Base-by-base conservation (phyloP, 352 stramenopile species). In the Phytophthora palmivora region DNA sequence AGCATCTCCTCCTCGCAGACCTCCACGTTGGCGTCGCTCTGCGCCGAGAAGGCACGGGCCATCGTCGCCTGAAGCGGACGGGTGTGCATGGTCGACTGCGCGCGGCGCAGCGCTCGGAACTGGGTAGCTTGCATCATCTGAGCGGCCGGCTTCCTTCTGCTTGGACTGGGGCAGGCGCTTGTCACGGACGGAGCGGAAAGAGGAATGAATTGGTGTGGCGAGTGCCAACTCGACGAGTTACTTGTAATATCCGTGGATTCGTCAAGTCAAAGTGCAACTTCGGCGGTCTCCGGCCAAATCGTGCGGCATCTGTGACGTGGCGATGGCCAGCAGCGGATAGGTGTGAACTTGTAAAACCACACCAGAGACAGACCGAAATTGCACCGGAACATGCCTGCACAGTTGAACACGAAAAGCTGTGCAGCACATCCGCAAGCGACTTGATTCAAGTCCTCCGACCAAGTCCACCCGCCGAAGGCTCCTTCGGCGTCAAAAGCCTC, bases 121-220 rank as follows among this genome's bases (percentile, higher is more conserved):
- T 85, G 78, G 63, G 80, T 78, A 42, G 67, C 73, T 79, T 83
- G 80, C 73, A 87, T 78, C 78, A 87, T 89, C 19, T 24, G 9
- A 49, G 33, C 37, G 53, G 24, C 38, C 52, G 54, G 42, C 54
- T 55, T 63, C 54, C 53, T 51, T 60, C n/a, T 52, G 41, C 30
- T 56, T 67, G 30, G 42, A 62, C 32, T 51, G 43, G 38, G 34
- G 49, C 28, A 54, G 53, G 38, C 46, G 60, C 64, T 66, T 65
- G 61, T 39, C 34, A 41, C 48, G 46, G 44, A 58, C 39, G 50
- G 46, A 63, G 44, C 67, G 34, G 36, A 61, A 65, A 52, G 58
- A 56, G 46, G 47, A 73, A 73, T 73, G 64, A 55, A 41, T 18
- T 36, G 42, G 36, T n/a, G 4, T n/a, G 11, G 28, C 18, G n/a